Percentiles rank a stretch among this genome's conserved stretches.
phyloP scores from a whole-genome alignment of 179 eudicot genomes.

The Beta corolliflora region DNA sequence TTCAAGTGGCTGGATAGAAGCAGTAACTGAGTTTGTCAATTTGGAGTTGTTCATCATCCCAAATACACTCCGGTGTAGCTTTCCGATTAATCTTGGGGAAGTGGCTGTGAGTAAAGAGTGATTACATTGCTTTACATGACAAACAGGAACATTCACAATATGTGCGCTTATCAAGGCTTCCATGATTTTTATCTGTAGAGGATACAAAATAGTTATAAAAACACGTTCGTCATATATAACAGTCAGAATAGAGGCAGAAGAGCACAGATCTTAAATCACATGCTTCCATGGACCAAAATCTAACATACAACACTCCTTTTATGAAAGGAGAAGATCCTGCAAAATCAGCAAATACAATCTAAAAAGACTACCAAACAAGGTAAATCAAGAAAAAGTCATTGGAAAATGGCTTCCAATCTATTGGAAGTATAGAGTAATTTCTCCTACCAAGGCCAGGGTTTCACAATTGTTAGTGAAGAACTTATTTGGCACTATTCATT shows the following conservation, averaged over 20 bases:
- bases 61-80: constrained; percentile 35
- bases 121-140: constrained; percentile 30
- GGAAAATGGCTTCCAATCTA: too few species aligned
- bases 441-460: too few species aligned
- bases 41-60: constrained; percentile 43
- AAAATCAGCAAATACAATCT: not conserved
- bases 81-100: constrained; percentile 27
- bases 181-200: constrained; percentile 48
- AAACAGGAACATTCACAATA: constrained; percentile 34
- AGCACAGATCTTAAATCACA: not conserved
- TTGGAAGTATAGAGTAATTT: too few species aligned
- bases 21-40: constrained; percentile 40
- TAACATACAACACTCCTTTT: not conserved
- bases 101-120: constrained; percentile 25
- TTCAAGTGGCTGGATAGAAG: constrained; percentile 57
- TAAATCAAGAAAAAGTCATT: not conserved
- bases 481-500: too few species aligned
- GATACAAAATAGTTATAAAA: not conserved
- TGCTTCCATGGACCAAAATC: not conserved
- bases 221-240: not conserved
- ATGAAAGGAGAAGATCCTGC: not conserved
- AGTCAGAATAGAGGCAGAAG: not conserved
- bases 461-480: too few species aligned
- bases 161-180: constrained; percentile 56
- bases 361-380: not conserved